Evolutionary conservation across 1,139 yeast species (phyloP).

Genomic region (Blastobotrys serpentis): DNA sequence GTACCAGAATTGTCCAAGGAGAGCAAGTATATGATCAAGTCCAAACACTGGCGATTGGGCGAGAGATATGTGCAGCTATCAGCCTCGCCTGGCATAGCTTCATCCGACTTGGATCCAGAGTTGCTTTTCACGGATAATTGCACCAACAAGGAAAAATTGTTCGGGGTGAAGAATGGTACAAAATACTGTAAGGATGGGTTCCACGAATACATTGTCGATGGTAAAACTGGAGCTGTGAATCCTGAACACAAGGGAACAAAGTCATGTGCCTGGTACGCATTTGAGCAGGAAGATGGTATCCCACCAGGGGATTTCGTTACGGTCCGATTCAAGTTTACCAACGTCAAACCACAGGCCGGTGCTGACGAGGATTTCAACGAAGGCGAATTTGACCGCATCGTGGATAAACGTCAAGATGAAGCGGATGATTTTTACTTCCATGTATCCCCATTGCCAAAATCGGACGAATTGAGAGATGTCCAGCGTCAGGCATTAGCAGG

Average conservation of each 20-base stretch:
- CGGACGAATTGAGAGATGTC: conserved; percentile 76
- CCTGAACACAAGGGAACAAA: conserved; percentile 71
- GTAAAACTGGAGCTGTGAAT: conserved; percentile 59
- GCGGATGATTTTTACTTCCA: conserved; percentile 95
- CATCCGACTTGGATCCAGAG: conserved; percentile 64
- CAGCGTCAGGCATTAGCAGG: conserved; percentile 97
- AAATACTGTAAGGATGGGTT: conserved; percentile 83
- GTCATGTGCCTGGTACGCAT: conserved; percentile 77
- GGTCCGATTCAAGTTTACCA: conserved; percentile 71
- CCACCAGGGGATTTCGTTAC: conserved; percentile 91
- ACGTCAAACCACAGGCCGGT: conserved; percentile 42
- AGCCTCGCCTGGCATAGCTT: conserved; percentile 74
- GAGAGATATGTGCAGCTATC: conserved; percentile 70
- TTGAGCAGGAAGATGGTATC: conserved; percentile 71
- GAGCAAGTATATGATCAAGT: conserved; percentile 51
- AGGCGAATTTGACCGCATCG: conserved; percentile 68
- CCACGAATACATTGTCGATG: conserved; percentile 76
- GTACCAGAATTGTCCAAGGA: conserved; percentile 54
- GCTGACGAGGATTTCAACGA: conserved; percentile 52
- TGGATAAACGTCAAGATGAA: conserved; percentile 76
- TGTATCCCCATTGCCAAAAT: conserved; percentile 80
- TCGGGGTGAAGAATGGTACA: conserved; percentile 55
- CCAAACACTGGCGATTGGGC: conserved; percentile 74
- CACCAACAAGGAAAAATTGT: conserved; percentile 70
- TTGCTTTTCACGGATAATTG: conserved; percentile 87